Percentiles rank a stretch among this genome's conserved stretches.
Conservation (phyloP, 2,329 filamentous ascomycete genomes). For the Incumbomyces lentus region DNA sequence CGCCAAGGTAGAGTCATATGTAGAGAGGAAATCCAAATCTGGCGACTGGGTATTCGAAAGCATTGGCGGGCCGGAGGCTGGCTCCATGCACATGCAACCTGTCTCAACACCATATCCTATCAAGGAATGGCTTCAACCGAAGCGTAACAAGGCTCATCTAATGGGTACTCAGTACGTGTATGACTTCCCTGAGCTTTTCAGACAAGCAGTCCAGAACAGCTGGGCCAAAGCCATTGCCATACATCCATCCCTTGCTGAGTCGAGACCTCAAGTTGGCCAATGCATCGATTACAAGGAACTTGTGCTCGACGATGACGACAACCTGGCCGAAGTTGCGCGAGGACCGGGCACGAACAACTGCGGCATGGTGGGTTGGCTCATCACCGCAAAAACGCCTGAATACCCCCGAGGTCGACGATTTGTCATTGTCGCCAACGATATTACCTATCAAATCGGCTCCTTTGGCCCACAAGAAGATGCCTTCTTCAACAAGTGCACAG, state of each 20-base stretch:
- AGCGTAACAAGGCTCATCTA: slow-evolving; percentile 97
- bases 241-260: slow-evolving; percentile 62
- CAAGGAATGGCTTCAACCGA: slow-evolving; percentile 97
- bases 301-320: slow-evolving; percentile 88
- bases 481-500: slow-evolving; percentile 99
- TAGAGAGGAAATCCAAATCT: slow-evolving; percentile 95
- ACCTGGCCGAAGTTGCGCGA: slow-evolving; percentile 81
- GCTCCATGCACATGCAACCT: slow-evolving; percentile 84
- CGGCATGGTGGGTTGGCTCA: slow-evolving; percentile 97
- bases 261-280: slow-evolving; percentile 75
- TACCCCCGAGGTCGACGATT: slow-evolving; percentile 88
- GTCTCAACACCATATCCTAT: slow-evolving; percentile 90
- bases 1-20: slow-evolving; percentile 94
- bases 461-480: slow-evolving; percentile 94
- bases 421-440: slow-evolving; percentile 96
- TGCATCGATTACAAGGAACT: slow-evolving; percentile 92
- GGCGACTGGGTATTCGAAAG: slow-evolving; percentile 98
- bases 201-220: slow-evolving; percentile 91
- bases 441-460: slow-evolving; percentile 97
- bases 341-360: slow-evolving; percentile 92
- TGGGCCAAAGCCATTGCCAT: slow-evolving; percentile 70
- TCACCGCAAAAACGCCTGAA: slow-evolving; percentile 88
- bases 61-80: slow-evolving; percentile 90
- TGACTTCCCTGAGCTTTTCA: slow-evolving; percentile 98
- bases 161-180: slow-evolving; percentile 99